These are phyloP conservation scores for Moringa oleifera DNA, from an alignment of 345 rosid species.

Conservation along the genomic window DNA sequence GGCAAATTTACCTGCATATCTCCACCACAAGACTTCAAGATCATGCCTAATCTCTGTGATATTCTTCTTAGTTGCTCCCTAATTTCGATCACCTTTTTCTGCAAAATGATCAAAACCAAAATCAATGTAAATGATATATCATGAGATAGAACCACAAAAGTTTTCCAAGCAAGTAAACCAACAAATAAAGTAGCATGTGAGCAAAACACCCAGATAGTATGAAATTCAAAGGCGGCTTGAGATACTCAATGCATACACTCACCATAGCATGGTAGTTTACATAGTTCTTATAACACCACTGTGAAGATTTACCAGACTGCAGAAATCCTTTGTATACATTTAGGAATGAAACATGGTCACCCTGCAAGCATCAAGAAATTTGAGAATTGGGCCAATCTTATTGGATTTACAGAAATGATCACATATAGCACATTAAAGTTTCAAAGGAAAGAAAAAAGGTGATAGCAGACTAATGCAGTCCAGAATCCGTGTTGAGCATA, in stretches of 20 bases:
- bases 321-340: slow-evolving; percentile 90
- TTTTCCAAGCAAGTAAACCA: slow-evolving; percentile 2
- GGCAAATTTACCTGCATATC: slow-evolving; percentile 47
- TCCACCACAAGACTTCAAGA: slow-evolving; percentile 68
- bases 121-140: not conserved
- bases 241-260: slow-evolving; percentile 12
- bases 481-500: too few species aligned
- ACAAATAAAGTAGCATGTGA: not conserved
- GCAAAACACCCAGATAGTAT: not conserved
- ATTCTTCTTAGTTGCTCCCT: slow-evolving; percentile 78
- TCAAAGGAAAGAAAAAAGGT: too few species aligned
- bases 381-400: not conserved
- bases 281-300: slow-evolving; percentile 83
- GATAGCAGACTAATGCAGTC: too few species aligned
- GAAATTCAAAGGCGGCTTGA: slow-evolving; percentile 10
- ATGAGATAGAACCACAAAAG: slow-evolving; percentile 5
- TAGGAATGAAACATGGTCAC: slow-evolving; percentile 86
- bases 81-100: slow-evolving; percentile 78
- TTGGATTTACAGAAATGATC: not conserved
- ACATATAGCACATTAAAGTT: too few species aligned
- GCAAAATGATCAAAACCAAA: slow-evolving; percentile 13
- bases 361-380: slow-evolving; percentile 41
- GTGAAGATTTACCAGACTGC: slow-evolving; percentile 72
- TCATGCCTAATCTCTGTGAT: slow-evolving; percentile 72
- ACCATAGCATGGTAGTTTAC: slow-evolving; percentile 91